Percentiles rank a stretch among this genome's conserved stretches.
phyloP scores from a whole-genome alignment of 345 rosid species.

The Hibiscus trionum region DNA sequence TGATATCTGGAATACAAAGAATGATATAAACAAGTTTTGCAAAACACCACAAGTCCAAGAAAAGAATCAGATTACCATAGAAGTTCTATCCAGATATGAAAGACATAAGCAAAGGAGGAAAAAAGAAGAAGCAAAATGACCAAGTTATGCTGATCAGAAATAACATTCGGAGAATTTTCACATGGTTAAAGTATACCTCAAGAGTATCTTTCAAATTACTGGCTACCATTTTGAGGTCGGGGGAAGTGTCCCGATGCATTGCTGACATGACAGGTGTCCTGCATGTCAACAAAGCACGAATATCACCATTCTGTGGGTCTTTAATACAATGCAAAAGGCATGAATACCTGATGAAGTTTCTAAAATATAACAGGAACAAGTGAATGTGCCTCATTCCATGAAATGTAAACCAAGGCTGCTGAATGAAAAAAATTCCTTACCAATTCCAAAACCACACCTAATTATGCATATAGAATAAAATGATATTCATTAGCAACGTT shows the following conservation, averaged over 20 bases:
- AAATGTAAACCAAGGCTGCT: background rate
- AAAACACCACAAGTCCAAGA: background rate
- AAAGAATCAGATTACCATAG: background rate
- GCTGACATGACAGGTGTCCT: slow-evolving; percentile 76
- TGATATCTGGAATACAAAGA: slow-evolving; percentile 34
- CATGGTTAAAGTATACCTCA: slow-evolving; percentile 35
- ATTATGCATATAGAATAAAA: too few relatives aligned
- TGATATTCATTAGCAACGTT: too few relatives aligned
- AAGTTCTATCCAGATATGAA: background rate
- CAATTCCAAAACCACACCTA: too few relatives aligned
- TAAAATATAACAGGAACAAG: background rate
- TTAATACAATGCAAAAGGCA: background rate
- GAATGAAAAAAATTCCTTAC: background rate
- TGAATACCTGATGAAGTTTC: background rate
- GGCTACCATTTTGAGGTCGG: slow-evolving; percentile 64
- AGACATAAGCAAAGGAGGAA: background rate
- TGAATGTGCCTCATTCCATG: background rate
- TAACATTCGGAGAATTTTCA: background rate
- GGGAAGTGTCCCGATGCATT: slow-evolving; percentile 65
- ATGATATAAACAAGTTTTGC: background rate
- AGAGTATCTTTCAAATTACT: slow-evolving; percentile 51
- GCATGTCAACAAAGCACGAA: slow-evolving; percentile 12
- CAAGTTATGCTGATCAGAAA: background rate
- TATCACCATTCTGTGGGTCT: background rate
- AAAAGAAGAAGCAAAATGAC: background rate